Base-by-base conservation (phyloP, 192 early-diverging fungal genomes). In the Dissophora ornata region DNA sequence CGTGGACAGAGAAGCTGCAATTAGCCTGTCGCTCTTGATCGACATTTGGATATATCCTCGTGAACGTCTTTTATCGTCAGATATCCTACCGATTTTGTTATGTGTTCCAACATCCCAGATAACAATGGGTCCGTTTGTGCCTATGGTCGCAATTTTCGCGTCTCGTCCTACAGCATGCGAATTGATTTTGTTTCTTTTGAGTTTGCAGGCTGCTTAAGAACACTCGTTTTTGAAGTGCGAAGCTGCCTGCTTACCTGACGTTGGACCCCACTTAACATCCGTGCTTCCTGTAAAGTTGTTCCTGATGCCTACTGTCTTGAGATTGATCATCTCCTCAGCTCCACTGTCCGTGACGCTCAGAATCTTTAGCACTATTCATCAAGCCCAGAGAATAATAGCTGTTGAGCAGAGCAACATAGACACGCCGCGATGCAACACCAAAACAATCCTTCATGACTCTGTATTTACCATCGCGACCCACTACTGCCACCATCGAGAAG, bases 191-290 rank as follows among this genome's bases (percentile, higher is more conserved):
- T 38, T 38, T n/a, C n/a, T n/a, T n/a, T n/a, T n/a, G n/a, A n/a
- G n/a, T n/a, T n/a, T n/a, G n/a, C 13, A 38, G 36, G 36, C 7
- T 38, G 6, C 36, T 6, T 38, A 13, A 6, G 6, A 13, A 38
- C 36, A 38, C 36, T 38, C 36, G 36, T 38, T 38, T 13, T 13
- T 38, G 13, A 38, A n/a, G n/a, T n/a, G n/a, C n/a, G 36, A 38
- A 38, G 36, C 13, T 38, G 36, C 29, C 56, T 33, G 34, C 19
- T 12, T 65, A 69, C 59, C 66, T 34, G 60, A 51, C 11, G 45
- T 65, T 22, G 69, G 69, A n/a, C 89, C 92, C 93, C 93, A 95
- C 57, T 91, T 91, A 18, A 93, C 91, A 75, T 95, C 93, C 50
- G 85, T 92, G 49, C 82, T 87, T 62, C 82, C 81, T 52, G 84